Conservation (phyloP, 2,329 filamentous ascomycete species). For the Coniochaeta sp. region DNA sequence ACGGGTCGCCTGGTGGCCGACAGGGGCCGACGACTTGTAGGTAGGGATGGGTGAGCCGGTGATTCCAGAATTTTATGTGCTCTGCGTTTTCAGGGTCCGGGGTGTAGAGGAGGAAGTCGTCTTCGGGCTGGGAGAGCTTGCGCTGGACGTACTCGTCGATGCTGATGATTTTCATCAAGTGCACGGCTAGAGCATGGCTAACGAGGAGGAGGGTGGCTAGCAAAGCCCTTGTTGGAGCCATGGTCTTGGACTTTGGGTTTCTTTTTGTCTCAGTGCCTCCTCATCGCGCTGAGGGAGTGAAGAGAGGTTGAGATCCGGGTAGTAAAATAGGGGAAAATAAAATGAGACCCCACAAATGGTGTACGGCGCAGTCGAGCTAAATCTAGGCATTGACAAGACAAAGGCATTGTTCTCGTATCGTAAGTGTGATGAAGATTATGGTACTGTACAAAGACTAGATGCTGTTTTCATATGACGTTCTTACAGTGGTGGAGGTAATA, state of each 20-base stretch:
- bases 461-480: too few species aligned
- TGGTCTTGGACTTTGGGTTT: background rate
- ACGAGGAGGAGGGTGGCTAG: background rate
- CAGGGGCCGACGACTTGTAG: background rate
- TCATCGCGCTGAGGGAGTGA: too few species aligned
- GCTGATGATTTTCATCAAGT: background rate
- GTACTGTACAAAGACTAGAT: too few species aligned
- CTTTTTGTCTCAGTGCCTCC: too few species aligned
- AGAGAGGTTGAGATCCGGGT: too few species aligned
- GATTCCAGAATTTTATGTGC: background rate
- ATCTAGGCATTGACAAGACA: too few species aligned
- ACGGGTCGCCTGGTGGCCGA: background rate
- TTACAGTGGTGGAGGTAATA: too few species aligned
- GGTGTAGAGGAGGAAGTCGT: background rate
- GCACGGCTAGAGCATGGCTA: background rate
- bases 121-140: background rate
- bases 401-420: too few species aligned
- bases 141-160: background rate
- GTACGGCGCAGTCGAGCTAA: too few species aligned
- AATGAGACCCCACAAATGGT: too few species aligned
- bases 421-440: too few species aligned
- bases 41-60: background rate
- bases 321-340: too few species aligned
- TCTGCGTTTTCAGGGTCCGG: background rate
- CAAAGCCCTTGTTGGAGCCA: background rate